Base-by-base conservation (phyloP, 208 protist genomes). In the Phytomonas francai region DNA sequence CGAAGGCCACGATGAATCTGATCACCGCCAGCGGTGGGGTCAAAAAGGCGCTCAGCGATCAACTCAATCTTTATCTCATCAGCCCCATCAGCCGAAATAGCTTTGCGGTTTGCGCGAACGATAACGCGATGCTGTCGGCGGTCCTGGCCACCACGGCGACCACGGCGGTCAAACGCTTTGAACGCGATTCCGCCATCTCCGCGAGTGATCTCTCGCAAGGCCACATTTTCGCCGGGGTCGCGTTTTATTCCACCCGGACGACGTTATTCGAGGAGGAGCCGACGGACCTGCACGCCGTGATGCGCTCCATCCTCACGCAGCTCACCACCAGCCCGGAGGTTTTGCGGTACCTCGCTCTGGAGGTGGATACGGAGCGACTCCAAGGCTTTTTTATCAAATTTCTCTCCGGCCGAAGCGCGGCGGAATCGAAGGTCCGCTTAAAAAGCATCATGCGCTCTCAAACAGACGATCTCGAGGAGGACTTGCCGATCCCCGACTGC, bases 61-160 rank as follows among this genome's bases (percentile, higher is more conserved):
- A 82, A 34, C 69, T 93, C 56, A 68, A 86, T 31, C 73, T 91
- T 2, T 93, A 93, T 72, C 69, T 84, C 32, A 76, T 84, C n/a
- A 83, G 85, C 31, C 88, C 88, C n/a, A 83, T 79, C 16, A 91
- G 88, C 60, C 81, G 88, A 66, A 93, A 93, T 74, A 70, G 70
- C 14, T 72, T 93, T 29, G 31, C 88, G 3, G 33, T 93, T 34
- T 75, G 87, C 67, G 70, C 80, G 58, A 56, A 61, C 7, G 84
- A 89, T 30, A 39, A 34, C 30, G 67, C 33, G 0, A 42, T 74
- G 14, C 63, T 91, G 32, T 78, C 78, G n/a, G 68, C 74, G 32
- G 69, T 84, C 3, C 71, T 93, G 59, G 75, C 77, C 14, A 59
- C 60, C 22, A 62, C 25, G 28, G 68, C 68, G 34, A 25, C 59